phyloP scores from a whole-genome alignment of 768 basidiomycete genomes.

The Trametopsis cervina region DNA sequence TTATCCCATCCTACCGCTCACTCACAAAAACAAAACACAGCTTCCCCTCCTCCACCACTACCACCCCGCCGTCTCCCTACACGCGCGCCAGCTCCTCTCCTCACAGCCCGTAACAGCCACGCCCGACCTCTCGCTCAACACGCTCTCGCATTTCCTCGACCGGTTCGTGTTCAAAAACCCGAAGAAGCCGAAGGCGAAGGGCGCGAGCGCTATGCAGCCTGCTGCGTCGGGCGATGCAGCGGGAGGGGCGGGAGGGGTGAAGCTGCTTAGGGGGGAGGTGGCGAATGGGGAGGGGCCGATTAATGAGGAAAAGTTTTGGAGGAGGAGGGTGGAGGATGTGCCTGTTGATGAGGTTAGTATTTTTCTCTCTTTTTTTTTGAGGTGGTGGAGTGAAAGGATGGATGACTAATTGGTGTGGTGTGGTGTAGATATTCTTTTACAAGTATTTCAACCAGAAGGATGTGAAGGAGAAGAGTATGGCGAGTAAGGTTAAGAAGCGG shows the following conservation, averaged over 20 bases:
- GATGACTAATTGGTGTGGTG: slow-evolving; percentile 1
- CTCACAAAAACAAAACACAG: slow-evolving; percentile 32
- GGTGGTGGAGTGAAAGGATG: background rate
- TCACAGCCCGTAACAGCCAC: slow-evolving; percentile 72
- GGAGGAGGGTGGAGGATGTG: slow-evolving; percentile 58
- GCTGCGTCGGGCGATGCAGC: slow-evolving; percentile 43
- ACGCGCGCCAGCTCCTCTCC: slow-evolving; percentile 74
- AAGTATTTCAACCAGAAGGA: slow-evolving; percentile 77
- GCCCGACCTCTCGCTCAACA: slow-evolving; percentile 87
- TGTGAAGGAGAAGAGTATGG: slow-evolving; percentile 42
- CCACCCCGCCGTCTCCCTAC: slow-evolving; percentile 85
- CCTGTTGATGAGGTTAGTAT: slow-evolving; percentile 76
- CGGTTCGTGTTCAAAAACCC: slow-evolving; percentile 97
- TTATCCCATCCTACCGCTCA: background rate
- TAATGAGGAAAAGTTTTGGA: slow-evolving; percentile 74
- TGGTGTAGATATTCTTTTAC: slow-evolving; percentile 77
- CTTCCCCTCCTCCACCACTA: slow-evolving; percentile 75
- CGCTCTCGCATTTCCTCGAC: slow-evolving; percentile 91
- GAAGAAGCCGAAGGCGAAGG: slow-evolving; percentile 65
- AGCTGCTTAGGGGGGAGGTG: slow-evolving; percentile 58
- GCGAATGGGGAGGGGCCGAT: slow-evolving; percentile 40
- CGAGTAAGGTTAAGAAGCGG: slow-evolving; percentile 38
- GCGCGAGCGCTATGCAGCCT: slow-evolving; percentile 96
- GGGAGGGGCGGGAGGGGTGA: slow-evolving; percentile 59
- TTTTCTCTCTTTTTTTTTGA: background rate